Base-by-base conservation (phyloP, 1,284 basidiomycete species). In the Pascua guehoae region DNA sequence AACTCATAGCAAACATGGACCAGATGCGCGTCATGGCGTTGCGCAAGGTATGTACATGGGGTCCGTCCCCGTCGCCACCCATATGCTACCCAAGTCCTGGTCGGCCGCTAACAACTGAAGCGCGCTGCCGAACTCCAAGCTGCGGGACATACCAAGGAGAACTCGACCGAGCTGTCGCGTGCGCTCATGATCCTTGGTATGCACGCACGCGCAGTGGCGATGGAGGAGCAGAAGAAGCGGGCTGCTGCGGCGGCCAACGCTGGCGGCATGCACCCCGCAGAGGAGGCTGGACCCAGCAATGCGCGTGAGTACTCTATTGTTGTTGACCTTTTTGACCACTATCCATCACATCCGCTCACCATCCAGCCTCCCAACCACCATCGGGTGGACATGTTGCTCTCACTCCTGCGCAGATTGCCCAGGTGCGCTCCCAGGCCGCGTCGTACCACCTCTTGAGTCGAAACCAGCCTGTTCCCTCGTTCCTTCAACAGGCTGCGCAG, bases 371-470 rank as follows among this genome's bases (percentile, higher is more conserved):
- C 51, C 24, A 32, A 32, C 24, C 24, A 32, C 24, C 54, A 40
- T 51, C 47, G 1, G 51, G 58, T 47, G 68, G 60, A 44, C 74
- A 66, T 46, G 68, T 75, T 24, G 69, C 75, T n/a, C 91, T 98
- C 76, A 88, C 88, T 2, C 80, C 79, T 1, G 88, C 89, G 53
- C 94, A 97, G 72, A 87, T 96, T 53, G 84, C 83, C 45, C 86
- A 89, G 32, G 84, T 98, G 42, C 85, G 89, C 53, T 85, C 88
- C 0, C 95, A 98, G 72, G 91, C 98, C 47, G 84, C 87, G 57
- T 91, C 94, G 0, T 96, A 88, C 81, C 91, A 91, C 71, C 84
- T 88, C 59, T 83, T 98, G 60, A 82, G 83, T 17, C 85, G 87
- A 32, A 90, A 91, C 50, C 75, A 87, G 41, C 87, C 93, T 5